Evolutionary conservation across 352 stramenopile species (phyloP).

Genomic region (Albugo candida): DNA sequence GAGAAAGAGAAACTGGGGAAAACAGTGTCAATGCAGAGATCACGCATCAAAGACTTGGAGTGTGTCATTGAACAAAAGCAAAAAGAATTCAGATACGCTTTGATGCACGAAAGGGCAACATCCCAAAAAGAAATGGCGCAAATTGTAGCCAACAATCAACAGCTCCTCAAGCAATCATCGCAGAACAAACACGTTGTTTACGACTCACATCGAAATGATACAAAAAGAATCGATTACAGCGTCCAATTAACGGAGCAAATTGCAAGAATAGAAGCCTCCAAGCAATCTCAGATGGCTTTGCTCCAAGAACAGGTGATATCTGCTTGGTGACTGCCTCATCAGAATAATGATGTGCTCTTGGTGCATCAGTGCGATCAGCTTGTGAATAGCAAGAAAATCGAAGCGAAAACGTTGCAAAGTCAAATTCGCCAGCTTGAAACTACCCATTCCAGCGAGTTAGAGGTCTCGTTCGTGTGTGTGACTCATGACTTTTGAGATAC

Average conservation of each 20-base stretch:
- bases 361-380: too few relatives aligned
- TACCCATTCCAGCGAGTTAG: too few relatives aligned
- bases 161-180: slow-evolving; percentile 2
- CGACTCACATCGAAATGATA: slow-evolving; percentile 2
- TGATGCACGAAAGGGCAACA: slow-evolving; percentile 19
- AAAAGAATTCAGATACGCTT: slow-evolving; percentile 35
- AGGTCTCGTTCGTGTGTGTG: too few relatives aligned
- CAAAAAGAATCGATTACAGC: slow-evolving; percentile 3
- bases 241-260: slow-evolving; percentile 5
- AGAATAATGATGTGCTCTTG: too few relatives aligned
- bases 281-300: too few relatives aligned
- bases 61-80: slow-evolving; percentile 27
- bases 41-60: slow-evolving; percentile 25
- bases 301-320: too few relatives aligned
- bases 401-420: too few relatives aligned
- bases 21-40: slow-evolving; percentile 29
- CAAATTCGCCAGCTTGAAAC: too few relatives aligned
- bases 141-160: slow-evolving; percentile 6
- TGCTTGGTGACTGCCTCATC: too few relatives aligned
- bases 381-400: too few relatives aligned
- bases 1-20: slow-evolving; percentile 45
- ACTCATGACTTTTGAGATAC: too few relatives aligned
- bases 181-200: slow-evolving; percentile 3
- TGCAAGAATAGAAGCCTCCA: too few relatives aligned
- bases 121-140: slow-evolving; percentile 29